Conservation (phyloP, 805 yeast species). For the Tetrapisispora nanseiensis region DNA sequence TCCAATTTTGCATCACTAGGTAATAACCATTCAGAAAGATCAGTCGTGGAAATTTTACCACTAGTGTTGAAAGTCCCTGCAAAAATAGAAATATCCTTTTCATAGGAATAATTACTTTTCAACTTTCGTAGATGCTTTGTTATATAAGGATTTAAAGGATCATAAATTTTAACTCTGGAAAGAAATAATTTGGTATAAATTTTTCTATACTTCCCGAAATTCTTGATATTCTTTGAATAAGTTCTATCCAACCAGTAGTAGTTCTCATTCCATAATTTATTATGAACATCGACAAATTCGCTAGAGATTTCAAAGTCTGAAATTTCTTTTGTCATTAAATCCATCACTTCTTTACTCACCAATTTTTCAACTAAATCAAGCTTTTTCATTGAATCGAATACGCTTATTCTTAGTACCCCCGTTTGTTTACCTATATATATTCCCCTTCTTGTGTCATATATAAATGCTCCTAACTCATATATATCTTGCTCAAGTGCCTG, state of each 20-base stretch:
- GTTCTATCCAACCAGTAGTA: slow-evolving; percentile 77
- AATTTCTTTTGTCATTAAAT: slow-evolving; percentile 34
- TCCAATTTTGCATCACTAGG: slow-evolving; percentile 37
- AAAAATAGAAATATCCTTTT: slow-evolving; percentile 52
- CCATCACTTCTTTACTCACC: slow-evolving; percentile 58
- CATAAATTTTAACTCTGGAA: slow-evolving; percentile 57
- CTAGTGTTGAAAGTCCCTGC: slow-evolving; percentile 84
- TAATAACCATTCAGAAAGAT: slow-evolving; percentile 67
- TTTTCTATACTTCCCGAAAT: slow-evolving; percentile 22
- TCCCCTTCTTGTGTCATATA: slow-evolving; percentile 51
- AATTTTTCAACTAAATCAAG: slow-evolving; percentile 68
- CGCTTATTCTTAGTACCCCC: slow-evolving; percentile 84
- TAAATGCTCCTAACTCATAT: slow-evolving; percentile 75
- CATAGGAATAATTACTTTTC: slow-evolving; percentile 46
- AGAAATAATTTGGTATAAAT: slow-evolving; percentile 22
- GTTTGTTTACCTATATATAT: slow-evolving; percentile 70
- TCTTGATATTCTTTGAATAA: slow-evolving; percentile 39
- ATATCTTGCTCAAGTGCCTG: slow-evolving; percentile 54
- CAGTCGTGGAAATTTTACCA: slow-evolving; percentile 51
- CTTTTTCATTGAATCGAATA: slow-evolving; percentile 82
- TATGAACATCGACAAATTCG: slow-evolving; percentile 57
- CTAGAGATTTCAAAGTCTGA: slow-evolving; percentile 30
- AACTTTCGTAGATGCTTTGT: slow-evolving; percentile 50
- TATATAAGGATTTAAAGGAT: slow-evolving; percentile 81
- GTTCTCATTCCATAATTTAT: slow-evolving; percentile 86